These are phyloP conservation scores for Aureobasidium sp. DNA, from an alignment of 2,329 filamentous ascomycete species.

Conservation along the genomic window DNA sequence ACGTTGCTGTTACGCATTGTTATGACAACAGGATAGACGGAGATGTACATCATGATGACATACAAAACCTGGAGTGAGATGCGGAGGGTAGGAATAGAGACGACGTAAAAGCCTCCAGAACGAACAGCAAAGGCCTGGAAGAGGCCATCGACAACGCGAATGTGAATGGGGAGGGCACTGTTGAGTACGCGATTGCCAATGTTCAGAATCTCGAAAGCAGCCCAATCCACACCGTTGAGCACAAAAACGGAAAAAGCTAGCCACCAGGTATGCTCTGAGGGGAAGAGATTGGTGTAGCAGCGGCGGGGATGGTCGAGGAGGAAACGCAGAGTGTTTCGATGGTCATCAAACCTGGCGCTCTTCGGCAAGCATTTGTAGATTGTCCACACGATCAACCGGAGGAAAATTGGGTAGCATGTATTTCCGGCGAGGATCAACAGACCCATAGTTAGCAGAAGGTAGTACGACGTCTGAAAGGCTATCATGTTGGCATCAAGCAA, in stretches of 20 bases:
- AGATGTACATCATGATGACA: conserved; percentile 59
- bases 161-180: conserved; percentile 32
- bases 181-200: conserved; percentile 45
- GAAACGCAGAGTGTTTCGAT: conserved; percentile 41
- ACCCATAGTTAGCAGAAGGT: conserved; percentile 40
- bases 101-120: conserved; percentile 42
- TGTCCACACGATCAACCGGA: conserved; percentile 51
- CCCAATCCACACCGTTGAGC: conserved; percentile 48
- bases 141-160: conserved; percentile 46
- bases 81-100: conserved; percentile 38
- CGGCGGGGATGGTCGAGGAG: conserved; percentile 55
- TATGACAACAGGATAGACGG: conserved; percentile 53
- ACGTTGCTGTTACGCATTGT: conserved; percentile 53
- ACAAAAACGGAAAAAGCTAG: conserved; percentile 42
- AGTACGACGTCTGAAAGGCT: conserved; percentile 44
- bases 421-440: conserved; percentile 45
- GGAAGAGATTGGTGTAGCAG: conserved; percentile 56
- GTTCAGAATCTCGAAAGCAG: conserved; percentile 45
- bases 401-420: conserved; percentile 49
- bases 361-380: conserved; percentile 40
- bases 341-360: conserved; percentile 31
- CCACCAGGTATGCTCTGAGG: conserved; percentile 51
- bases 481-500: conserved; percentile 59
- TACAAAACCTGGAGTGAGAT: conserved; percentile 51
- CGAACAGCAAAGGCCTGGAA: conserved; percentile 50